phyloP scores from a whole-genome alignment of 495 filamentous ascomycete genomes.

The Hypomontagnella submonticulosa region DNA sequence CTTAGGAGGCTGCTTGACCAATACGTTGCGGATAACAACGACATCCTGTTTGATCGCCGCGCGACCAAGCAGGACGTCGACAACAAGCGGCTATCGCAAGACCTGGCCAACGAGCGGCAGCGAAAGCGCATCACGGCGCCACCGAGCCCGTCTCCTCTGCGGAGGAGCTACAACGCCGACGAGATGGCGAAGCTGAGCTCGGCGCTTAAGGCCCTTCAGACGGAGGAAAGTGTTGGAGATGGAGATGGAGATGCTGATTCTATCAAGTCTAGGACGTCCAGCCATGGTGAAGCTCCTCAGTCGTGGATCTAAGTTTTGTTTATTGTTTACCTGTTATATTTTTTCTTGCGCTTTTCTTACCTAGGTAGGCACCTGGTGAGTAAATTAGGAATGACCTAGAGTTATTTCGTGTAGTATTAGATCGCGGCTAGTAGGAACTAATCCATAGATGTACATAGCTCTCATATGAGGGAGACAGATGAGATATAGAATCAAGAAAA shows the following conservation, averaged over 20 bases:
- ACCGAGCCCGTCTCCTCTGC: conserved; percentile 1
- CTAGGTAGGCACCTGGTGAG: too few relatives aligned
- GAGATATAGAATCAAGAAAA: too few relatives aligned
- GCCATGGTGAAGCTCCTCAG: neutral
- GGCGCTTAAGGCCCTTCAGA: neutral
- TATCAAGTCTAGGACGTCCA: too few relatives aligned
- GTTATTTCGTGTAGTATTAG: too few relatives aligned
- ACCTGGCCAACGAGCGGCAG: conserved; percentile 9
- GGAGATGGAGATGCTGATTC: neutral
- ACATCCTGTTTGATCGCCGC: conserved; percentile 15
- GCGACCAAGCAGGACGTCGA: conserved; percentile 5
- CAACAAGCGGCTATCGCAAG: neutral
- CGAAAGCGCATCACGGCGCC: conserved; percentile 5
- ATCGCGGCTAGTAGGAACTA: too few relatives aligned
- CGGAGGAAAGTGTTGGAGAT: neutral
- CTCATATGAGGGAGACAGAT: too few relatives aligned
- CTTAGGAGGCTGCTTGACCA: neutral
- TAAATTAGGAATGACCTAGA: too few relatives aligned
- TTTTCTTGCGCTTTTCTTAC: conserved; percentile 1
- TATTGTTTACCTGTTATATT: neutral
- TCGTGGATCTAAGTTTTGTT: conserved; percentile 2
- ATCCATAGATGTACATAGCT: too few relatives aligned
- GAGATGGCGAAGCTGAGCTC: conserved; percentile 16
- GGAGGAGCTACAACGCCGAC: conserved; percentile 17
- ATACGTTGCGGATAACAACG: neutral